These are phyloP conservation scores for Dorcoceras hygrometricum DNA, from an alignment of 257 asterid genomes.

Conservation along the genomic window DNA sequence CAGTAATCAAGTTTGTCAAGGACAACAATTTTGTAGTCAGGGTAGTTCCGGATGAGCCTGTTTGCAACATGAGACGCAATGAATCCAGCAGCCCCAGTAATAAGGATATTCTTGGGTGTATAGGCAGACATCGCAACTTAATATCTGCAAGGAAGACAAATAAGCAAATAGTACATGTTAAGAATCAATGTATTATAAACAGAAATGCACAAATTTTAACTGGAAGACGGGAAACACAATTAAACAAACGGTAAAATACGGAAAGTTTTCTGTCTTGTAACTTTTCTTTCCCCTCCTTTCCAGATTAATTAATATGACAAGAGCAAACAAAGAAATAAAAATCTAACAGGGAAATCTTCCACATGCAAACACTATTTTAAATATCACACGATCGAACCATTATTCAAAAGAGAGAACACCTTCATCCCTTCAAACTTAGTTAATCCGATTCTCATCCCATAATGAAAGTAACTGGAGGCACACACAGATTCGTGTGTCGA, in stretches of 20 bases:
- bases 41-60: constrained; percentile 77
- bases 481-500: neutral
- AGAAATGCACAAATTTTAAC: neutral
- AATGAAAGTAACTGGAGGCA: neutral
- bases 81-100: constrained; percentile 99
- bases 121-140: constrained; percentile 51
- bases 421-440: neutral
- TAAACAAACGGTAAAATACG: neutral
- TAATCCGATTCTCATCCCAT: neutral
- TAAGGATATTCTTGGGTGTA: constrained; percentile 88
- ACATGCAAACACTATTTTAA: too few relatives aligned
- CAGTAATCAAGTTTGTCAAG: constrained; percentile 98
- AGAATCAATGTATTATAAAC: neutral
- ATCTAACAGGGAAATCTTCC: neutral
- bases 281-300: neutral
- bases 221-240: neutral
- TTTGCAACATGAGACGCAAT: constrained; percentile 98
- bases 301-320: neutral
- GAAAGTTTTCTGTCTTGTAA: neutral
- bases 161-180: constrained; percentile 1
- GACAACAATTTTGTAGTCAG: constrained; percentile 84
- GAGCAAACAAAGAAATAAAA: neutral
- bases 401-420: neutral
- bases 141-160: constrained; percentile 30
- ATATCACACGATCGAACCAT: neutral